Conservation (phyloP, 768 basidiomycete genomes). For the Termitomyces sp. region DNA sequence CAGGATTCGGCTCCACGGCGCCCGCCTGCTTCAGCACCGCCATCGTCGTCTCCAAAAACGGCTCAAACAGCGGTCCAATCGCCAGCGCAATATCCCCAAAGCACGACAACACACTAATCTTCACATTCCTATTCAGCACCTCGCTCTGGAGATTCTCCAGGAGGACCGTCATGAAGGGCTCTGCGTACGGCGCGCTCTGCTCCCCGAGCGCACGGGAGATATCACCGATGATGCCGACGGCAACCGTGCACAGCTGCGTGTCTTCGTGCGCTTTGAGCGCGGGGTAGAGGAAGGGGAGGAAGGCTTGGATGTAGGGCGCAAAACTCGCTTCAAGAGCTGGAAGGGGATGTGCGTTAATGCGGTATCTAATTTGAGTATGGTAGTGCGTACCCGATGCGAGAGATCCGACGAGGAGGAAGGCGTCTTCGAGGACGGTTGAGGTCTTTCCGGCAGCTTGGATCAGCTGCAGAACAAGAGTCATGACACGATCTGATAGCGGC, state of each 20-base stretch:
- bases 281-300: constrained; percentile 80
- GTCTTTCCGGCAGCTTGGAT: constrained; percentile 87
- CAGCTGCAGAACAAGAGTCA: constrained; percentile 84
- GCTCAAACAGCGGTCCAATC: constrained; percentile 79
- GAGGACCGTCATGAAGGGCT: constrained; percentile 87
- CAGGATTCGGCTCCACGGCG: constrained; percentile 79
- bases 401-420: constrained; percentile 90
- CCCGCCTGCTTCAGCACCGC: constrained; percentile 88
- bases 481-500: constrained; percentile 89
- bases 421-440: constrained; percentile 93
- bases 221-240: constrained; percentile 93
- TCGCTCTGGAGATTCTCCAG: constrained; percentile 89
- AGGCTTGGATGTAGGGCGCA: constrained; percentile 76
- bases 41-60: constrained; percentile 89
- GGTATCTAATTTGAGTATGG: too few relatives aligned
- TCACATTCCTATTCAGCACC: constrained; percentile 87
- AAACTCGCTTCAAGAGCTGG: constrained; percentile 74
- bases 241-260: constrained; percentile 91
- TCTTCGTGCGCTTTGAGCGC: constrained; percentile 93
- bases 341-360: background rate
- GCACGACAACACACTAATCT: constrained; percentile 92
- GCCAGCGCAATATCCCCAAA: constrained; percentile 97
- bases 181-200: constrained; percentile 75
- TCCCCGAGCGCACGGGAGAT: constrained; percentile 93
- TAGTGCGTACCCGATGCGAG: constrained; percentile 71